Evolutionary conservation across 2,329 filamentous ascomycete genomes (phyloP), one percentile per base, ranked within the genome.

Genomic region (Fusarium beomiforme): DNA sequence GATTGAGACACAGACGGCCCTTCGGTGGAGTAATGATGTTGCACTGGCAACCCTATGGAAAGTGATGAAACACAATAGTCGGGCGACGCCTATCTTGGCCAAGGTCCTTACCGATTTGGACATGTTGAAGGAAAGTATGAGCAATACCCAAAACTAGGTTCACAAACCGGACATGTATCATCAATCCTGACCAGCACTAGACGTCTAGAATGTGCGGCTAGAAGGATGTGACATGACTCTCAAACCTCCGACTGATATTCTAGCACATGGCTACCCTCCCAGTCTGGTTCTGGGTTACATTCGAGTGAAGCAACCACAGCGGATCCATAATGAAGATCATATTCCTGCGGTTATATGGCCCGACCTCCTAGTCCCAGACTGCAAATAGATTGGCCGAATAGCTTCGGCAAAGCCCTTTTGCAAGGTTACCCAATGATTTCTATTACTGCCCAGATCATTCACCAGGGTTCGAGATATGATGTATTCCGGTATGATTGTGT

Each of bases 301-400:
- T 54, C 21, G 13, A 34, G 37, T 39, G 39, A 55, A 57, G 69
- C 42, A 56, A 64, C 56, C 65, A 55, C 42, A 69, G 23, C 33
- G 43, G 46, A 69, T 59, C 49, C 49, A 69, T 21, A 70, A 39
- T 43, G 69, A 58, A 66, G 55, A 66, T 70, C 51, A 55, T 61
- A 43, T 44, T 42, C 51, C 59, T 41, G 29, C 44, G 46, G 51
- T 43, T 49, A 49, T 59, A 42, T 55, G 29, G 36, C 33, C 63
- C 33, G 29, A 26, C 46, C 33, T 69, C 46, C 51, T 37, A 49
- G 37, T 58, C 39, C 51, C 29, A 39, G 24, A 47, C 54, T 46
- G 51, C 19, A 41, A 43, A 64, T 31, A 29, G 26, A 23, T 33
- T 37, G 42, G n/a, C 41, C 59, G 34, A 69, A 36, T 41, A 24